Evolutionary conservation across 2,329 filamentous ascomycete species (phyloP).

Genomic region (Diaporthe sp.): DNA sequence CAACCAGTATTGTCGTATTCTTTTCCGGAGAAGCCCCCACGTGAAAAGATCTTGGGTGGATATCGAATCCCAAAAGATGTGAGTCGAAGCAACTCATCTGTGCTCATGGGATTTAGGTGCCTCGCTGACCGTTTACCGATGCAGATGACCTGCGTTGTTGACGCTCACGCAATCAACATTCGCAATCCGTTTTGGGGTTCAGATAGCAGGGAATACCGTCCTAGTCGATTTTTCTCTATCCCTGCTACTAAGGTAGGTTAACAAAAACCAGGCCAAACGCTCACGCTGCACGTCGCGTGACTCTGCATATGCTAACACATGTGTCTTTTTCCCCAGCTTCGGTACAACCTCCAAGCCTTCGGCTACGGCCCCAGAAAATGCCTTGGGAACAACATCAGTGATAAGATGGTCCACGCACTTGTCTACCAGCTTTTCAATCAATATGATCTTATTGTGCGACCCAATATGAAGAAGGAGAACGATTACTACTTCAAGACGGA

Average conservation of each 20-base stretch:
- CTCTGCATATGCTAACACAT: neutral
- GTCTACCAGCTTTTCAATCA: neutral
- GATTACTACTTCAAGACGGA: conserved; percentile 17
- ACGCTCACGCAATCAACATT: conserved; percentile 9
- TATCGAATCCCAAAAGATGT: neutral
- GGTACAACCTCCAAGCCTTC: conserved; percentile 8
- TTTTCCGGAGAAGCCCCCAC: conserved; percentile 1
- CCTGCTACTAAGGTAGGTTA: neutral
- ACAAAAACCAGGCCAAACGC: no score
- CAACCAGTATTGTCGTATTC: neutral
- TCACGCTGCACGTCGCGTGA: no score
- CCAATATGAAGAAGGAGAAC: conserved; percentile 14
- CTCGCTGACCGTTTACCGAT: neutral
- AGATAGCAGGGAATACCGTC: neutral
- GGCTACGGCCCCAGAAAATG: neutral
- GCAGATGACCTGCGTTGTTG: conserved; percentile 2
- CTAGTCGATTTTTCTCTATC: neutral
- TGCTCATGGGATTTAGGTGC: rapidly evolving
- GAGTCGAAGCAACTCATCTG: neutral
- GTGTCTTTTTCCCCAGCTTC: neutral
- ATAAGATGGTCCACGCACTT: conserved; percentile 5
- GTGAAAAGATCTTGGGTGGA: neutral
- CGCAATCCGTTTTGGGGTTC: conserved; percentile 1
- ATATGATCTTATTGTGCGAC: neutral
- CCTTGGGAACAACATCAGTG: conserved; percentile 1